phyloP scores from a whole-genome alignment of 108 stramenopile genomes.

The Nitzschia sp. region DNA sequence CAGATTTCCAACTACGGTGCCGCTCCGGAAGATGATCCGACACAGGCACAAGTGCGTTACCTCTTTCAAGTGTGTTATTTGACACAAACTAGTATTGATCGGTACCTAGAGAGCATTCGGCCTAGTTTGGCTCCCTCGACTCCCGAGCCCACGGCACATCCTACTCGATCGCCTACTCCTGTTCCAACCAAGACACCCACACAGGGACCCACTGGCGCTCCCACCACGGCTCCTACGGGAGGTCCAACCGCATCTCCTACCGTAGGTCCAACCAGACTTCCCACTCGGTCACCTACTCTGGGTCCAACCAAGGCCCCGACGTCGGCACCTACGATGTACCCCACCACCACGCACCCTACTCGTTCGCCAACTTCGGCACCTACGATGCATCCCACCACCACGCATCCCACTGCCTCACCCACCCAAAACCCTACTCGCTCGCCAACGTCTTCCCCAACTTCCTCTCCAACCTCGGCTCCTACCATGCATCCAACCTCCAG shows the following conservation, averaged over 20 bases:
- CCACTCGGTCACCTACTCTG: constrained; percentile 10
- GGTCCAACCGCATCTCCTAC: constrained; percentile 5
- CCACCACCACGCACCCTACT: constrained; percentile 1
- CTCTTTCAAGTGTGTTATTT: constrained; percentile 44
- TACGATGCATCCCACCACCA: constrained; percentile 4
- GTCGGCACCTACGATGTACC: constrained; percentile 8
- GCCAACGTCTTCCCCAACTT: constrained; percentile 13
- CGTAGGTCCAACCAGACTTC: neutral
- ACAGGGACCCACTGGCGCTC: constrained; percentile 5
- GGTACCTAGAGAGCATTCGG: constrained; percentile 6
- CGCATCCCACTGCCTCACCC: constrained; percentile 16
- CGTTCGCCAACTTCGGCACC: neutral
- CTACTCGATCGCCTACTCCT: neutral
- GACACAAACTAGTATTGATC: constrained; percentile 30
- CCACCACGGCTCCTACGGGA: constrained; percentile 8
- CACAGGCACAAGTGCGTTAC: constrained; percentile 21
- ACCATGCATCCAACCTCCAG: constrained; percentile 8
- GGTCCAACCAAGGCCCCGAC: constrained; percentile 15
- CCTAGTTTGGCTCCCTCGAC: constrained; percentile 25
- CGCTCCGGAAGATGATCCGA: constrained; percentile 24
- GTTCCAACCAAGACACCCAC: constrained; percentile 22
- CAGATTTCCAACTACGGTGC: constrained; percentile 36
- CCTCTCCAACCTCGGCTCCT: constrained; percentile 14
- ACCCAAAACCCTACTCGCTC: constrained; percentile 5
- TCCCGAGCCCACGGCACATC: neutral